Base-by-base conservation (phyloP, 345 rosid species). In the Chamaenerion angustifolium region DNA sequence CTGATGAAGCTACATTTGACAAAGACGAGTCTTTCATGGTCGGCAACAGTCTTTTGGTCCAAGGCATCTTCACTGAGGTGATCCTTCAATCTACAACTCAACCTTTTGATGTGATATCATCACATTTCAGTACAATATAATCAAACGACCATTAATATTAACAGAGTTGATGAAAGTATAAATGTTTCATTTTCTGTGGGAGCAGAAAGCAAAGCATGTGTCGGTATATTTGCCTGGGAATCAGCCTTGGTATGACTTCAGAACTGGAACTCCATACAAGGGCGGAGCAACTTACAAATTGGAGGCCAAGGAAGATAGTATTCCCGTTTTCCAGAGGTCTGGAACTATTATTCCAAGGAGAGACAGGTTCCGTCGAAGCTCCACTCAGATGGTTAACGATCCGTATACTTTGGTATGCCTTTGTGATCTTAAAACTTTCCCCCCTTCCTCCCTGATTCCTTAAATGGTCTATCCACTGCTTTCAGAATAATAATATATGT, bases 11-110 rank as follows among this genome's bases (percentile, higher is more conserved):
- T 51, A 78, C 95, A 59, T 88, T 82, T 64, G 69, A 53, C 57
- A 93, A 82, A 40, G 99, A 88, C 48, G 99, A 93, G 65, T 88
- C 96, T 40, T 93, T 93, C 75, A 88, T 93, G 99, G 86, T 93
- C 52, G 99, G 99, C 55, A 69, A 67, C 65, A 78, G 85, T 71
- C 74, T 93, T 46, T 59, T 93, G 67, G 95, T 93, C 53, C 99
- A 85, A 79, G 99, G 99, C 55, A 77, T 93, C 59, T 93, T 75
- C 66, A 67, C 70, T 8, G 83, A 85, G 95, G 99, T 92, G 70
- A 59, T 53, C 40, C 23, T 10, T 21, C 1, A 43, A 46, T 17
- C 37, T 31, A 31, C 37, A 31, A 23, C 27, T 31, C 37, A 31
- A 31, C 27, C 27, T 23, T 23, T 5, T 23, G 2, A 23, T 23